Evolutionary conservation across 2,329 filamentous ascomycete species (phyloP).

Genomic region (Acrocalymma vagum): DNA sequence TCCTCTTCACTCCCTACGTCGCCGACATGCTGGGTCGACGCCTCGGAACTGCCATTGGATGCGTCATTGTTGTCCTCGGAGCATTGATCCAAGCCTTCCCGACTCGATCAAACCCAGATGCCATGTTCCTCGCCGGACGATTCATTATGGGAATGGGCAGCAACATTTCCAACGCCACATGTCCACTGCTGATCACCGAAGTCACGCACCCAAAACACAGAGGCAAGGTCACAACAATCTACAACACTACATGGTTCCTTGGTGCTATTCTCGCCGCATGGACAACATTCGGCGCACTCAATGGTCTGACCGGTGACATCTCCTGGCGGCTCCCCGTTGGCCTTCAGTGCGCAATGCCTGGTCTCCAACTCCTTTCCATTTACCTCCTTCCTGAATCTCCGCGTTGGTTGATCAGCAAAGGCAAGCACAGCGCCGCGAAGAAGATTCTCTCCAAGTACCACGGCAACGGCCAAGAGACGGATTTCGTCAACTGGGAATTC

Average conservation of each 20-base stretch:
- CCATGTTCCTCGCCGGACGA: conserved; percentile 57
- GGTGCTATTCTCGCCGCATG: conserved; percentile 29
- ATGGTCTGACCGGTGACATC: conserved; percentile 16
- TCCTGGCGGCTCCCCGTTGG: conserved; percentile 69
- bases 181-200: conserved; percentile 64
- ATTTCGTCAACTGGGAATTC: conserved; percentile 25
- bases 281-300: conserved; percentile 26
- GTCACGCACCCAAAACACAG: conserved; percentile 66
- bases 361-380: conserved; percentile 68
- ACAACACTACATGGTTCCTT: conserved; percentile 49
- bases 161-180: conserved; percentile 61
- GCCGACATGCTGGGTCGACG: conserved; percentile 54
- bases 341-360: conserved; percentile 66
- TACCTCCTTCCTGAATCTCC: conserved; percentile 66
- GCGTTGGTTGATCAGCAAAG: conserved; percentile 21
- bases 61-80: conserved; percentile 58
- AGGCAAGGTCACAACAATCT: conserved; percentile 65
- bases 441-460: conserved; percentile 22
- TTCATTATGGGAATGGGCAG: conserved; percentile 55
- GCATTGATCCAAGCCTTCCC: conserved; percentile 58
- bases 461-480: conserved; percentile 20
- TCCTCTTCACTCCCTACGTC: conserved; percentile 49
- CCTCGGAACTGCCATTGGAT: conserved; percentile 63
- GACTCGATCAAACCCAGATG: conserved; percentile 48
- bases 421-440: conserved; percentile 14